Percentiles rank a stretch among this genome's conserved stretches.
phyloP scores from a whole-genome alignment of 768 basidiomycete genomes.

The Tulasnella sp. region DNA sequence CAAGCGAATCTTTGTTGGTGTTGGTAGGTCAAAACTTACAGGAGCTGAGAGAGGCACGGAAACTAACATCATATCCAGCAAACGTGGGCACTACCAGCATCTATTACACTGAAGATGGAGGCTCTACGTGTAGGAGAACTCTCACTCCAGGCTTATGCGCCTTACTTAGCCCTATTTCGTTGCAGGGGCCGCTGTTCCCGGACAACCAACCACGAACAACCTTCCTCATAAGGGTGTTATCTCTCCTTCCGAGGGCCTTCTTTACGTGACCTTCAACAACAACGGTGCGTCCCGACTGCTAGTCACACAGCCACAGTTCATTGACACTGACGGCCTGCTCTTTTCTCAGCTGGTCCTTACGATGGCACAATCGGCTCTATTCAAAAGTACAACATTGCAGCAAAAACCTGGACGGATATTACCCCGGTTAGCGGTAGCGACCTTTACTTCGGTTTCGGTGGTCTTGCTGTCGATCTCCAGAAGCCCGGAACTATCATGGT shows the following conservation, averaged over 20 bases:
- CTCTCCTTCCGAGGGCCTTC: conserved; percentile 57
- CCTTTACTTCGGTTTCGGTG: conserved; percentile 64
- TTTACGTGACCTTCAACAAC: conserved; percentile 66
- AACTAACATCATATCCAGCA: conserved; percentile 41
- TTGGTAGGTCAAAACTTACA: conserved; percentile 39
- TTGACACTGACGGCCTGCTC: too few relatives aligned
- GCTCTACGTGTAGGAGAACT: conserved; percentile 55
- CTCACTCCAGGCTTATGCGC: not conserved
- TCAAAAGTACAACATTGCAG: conserved; percentile 50
- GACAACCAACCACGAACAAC: conserved; percentile 57
- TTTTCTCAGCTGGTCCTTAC: conserved; percentile 48
- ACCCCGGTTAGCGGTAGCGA: conserved; percentile 62
- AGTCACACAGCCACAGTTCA: not conserved
- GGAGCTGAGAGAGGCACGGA: not conserved
- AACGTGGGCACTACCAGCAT: conserved; percentile 58
- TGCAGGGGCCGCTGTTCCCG: conserved; percentile 60
- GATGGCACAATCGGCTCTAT: conserved; percentile 59
- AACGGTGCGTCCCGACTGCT: conserved; percentile 49
- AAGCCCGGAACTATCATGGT: conserved; percentile 69
- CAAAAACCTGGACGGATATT: conserved; percentile 61
- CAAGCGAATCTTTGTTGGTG: conserved; percentile 69
- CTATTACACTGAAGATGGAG: conserved; percentile 60
- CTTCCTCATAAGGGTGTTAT: conserved; percentile 70
- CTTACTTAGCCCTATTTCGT: not conserved
- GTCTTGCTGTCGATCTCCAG: conserved; percentile 54